Conservation (phyloP, 768 basidiomycete species). For the Polyporus arcularius region DNA sequence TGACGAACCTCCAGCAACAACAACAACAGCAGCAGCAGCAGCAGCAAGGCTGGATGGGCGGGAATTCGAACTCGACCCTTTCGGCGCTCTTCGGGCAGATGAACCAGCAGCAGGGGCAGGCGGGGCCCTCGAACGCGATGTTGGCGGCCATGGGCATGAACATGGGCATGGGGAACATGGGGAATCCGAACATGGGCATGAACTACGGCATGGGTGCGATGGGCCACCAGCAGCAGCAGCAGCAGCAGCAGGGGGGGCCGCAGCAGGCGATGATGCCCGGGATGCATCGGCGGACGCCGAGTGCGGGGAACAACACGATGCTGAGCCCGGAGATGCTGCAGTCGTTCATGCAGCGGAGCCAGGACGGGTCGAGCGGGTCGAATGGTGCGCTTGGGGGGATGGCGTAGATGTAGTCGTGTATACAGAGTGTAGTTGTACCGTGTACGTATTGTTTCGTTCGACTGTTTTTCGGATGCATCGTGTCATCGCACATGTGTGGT, state of each 20-base stretch:
- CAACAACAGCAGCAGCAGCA: constrained; percentile 1
- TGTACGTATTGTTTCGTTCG: neutral
- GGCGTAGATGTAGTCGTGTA: neutral
- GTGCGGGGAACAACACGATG: constrained; percentile 22
- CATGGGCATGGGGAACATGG: constrained; percentile 9
- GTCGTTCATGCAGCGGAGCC: constrained; percentile 46
- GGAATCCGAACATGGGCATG: constrained; percentile 8
- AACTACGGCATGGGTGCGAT: constrained; percentile 9
- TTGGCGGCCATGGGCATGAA: constrained; percentile 1
- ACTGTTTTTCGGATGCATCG: neutral
- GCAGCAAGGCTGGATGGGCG: neutral
- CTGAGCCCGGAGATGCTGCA: constrained; percentile 46
- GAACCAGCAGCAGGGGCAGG: neutral
- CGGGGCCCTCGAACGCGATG: neutral
- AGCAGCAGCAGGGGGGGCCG: constrained; percentile 3
- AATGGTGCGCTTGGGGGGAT: constrained; percentile 21
- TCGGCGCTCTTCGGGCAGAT: constrained; percentile 4
- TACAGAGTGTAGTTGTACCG: neutral
- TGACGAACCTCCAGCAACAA: neutral
- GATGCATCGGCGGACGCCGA: constrained; percentile 29
- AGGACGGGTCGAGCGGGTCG: constrained; percentile 36
- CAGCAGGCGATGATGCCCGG: constrained; percentile 21
- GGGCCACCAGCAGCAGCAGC: neutral
- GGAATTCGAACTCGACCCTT: constrained; percentile 6
- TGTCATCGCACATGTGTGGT: too few species aligned